Evolutionary conservation across 2,329 filamentous ascomycete genomes (phyloP), one percentile per base, ranked within the genome.

Genomic region (Diplodia seriata): DNA sequence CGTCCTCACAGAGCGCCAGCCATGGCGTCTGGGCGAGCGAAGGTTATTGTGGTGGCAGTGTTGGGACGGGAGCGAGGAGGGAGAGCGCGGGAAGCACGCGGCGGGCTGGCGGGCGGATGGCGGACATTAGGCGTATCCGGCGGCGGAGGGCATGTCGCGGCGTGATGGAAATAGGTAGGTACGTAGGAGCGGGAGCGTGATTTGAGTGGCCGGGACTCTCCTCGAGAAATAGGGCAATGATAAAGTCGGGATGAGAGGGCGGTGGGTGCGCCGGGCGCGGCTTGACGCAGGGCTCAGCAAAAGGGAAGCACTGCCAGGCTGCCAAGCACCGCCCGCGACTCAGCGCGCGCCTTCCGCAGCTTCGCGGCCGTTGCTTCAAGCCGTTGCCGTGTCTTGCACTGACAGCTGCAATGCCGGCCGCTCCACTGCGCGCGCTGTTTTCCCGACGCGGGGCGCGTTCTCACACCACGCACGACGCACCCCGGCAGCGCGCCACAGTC

Each of bases 221-320:
- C 59, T 51, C 56, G 36, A 59, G 38, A 59, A 57, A 59, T 59
- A 49, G 20, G 36, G 23, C 20, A 26, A 26, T 33, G 43, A 38
- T 50, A 38, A 23, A n/a, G 54, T 59, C 26, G 55, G 64, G 55
- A 51, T 49, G 40, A 23, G 43, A 67, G 64, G 43, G 64, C 54
- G 64, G 64, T 59, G 54, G 40, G 64, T 59, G 64, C 64, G n/a
- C 64, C 47, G 54, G 53, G 63, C 54, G 51, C 51, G 26, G 38
- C 38, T 49, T 23, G 57, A 62, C 57, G 59, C 47, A 63, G 57
- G 57, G 57, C 57, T 59, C 56, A 47, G 38, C 23, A 26, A 49
- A 61, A 59, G 54, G 55, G 20, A 43, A 36, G n/a, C 12, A 38
- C 36, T 15, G 55, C 55, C 55, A 59, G 43, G 38, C 15, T 7